Conservation (phyloP, 352 stramenopile species). For the Pythium chondricola region DNA sequence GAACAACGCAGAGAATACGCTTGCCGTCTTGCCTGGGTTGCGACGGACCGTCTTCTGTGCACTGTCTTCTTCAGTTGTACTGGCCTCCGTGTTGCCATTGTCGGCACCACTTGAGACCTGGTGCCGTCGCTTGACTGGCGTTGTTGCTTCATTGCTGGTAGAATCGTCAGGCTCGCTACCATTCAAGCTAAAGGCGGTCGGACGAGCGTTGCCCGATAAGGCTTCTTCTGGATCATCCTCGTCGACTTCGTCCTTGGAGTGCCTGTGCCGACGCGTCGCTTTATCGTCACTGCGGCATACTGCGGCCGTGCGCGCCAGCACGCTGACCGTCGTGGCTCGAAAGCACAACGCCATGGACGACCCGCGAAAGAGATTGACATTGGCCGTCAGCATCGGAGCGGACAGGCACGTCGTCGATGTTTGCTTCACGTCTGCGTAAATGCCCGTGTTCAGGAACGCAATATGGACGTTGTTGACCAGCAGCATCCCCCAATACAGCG, state of each 20-base stretch:
- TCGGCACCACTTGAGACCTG: neutral
- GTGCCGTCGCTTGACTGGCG: too few species aligned
- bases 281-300: too few species aligned
- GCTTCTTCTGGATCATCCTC: too few species aligned
- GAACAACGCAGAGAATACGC: constrained; percentile 4
- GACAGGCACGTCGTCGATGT: constrained; percentile 41
- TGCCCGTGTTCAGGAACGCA: constrained; percentile 78
- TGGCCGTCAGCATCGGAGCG: constrained; percentile 30
- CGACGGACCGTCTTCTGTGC: neutral
- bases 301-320: too few species aligned
- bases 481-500: constrained; percentile 79
- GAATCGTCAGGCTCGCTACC: too few species aligned
- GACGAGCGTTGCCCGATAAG: too few species aligned
- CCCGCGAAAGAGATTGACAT: constrained; percentile 12
- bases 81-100: neutral
- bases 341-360: constrained; percentile 62
- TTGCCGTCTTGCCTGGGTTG: neutral
- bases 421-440: constrained; percentile 81
- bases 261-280: too few species aligned
- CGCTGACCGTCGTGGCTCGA: constrained; percentile 30
- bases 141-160: too few species aligned
- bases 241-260: too few species aligned
- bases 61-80: neutral
- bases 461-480: constrained; percentile 84
- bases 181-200: too few species aligned